Percentiles rank a stretch among this genome's conserved stretches.
Evolutionary conservation across 192 early-diverging fungal species (phyloP).

Genomic region (Fimicolochytrium jonesii): DNA sequence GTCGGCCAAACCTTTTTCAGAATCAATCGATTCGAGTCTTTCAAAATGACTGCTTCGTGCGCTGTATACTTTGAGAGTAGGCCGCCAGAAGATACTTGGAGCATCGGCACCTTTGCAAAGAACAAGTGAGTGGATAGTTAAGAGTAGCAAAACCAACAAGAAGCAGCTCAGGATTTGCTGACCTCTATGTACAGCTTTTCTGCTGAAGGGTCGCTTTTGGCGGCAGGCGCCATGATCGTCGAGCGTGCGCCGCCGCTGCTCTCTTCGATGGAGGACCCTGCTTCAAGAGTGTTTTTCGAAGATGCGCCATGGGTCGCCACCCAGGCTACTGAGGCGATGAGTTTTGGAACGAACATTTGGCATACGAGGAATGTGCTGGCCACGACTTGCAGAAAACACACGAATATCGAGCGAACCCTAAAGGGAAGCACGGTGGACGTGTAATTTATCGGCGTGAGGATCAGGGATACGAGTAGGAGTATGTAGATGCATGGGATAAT

Average conservation of each 20-base stretch:
- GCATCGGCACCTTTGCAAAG: not conserved
- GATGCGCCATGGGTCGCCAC: no score
- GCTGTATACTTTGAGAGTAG: not conserved
- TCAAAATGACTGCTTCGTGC: not conserved
- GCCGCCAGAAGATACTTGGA: not conserved
- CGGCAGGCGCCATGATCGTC: no score
- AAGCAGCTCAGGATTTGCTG: no score
- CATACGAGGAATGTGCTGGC: not conserved
- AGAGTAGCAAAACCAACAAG: no score
- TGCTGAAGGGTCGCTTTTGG: no score
- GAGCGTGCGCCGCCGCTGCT: no score
- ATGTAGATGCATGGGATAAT: constrained; percentile 11
- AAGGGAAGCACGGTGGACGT: not conserved
- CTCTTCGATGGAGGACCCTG: no score
- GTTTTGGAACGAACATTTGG: constrained; percentile 10
- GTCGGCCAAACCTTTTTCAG: no score
- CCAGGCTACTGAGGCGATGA: not conserved
- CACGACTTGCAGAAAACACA: not conserved
- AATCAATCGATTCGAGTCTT: not conserved
- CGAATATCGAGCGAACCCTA: not conserved
- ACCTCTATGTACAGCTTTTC: no score
- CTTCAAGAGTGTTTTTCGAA: no score
- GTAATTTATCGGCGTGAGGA: constrained; percentile 3
- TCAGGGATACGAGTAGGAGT: not conserved
- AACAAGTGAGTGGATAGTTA: no score